Conservation (phyloP, 306 rosid genomes). For the Malus sieversii region DNA sequence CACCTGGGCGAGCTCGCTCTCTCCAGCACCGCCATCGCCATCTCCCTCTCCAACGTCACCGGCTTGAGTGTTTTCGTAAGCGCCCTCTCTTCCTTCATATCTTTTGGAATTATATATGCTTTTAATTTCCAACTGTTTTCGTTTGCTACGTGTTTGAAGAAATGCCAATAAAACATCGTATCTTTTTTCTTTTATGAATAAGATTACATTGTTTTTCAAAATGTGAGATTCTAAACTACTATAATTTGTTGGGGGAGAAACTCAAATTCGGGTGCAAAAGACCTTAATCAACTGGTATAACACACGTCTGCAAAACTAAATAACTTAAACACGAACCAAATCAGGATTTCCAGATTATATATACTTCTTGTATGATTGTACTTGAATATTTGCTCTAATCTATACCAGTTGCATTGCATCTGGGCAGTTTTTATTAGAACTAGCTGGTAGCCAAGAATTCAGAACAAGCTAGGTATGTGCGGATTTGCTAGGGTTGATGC, state of each 20-base stretch:
- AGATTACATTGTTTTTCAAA: background rate
- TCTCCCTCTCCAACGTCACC: conserved; percentile 38
- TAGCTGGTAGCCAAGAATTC: conserved; percentile 11
- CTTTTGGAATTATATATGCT: background rate
- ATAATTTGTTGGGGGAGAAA: background rate
- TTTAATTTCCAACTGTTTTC: background rate
- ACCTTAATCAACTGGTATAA: background rate
- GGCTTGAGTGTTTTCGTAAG: conserved; percentile 54
- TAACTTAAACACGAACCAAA: too few relatives aligned
- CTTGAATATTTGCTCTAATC: background rate
- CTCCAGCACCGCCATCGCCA: conserved; percentile 43
- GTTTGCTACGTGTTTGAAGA: background rate
- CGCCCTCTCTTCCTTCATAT: background rate
- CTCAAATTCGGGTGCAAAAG: background rate
- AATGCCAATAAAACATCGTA: background rate
- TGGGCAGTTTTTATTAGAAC: background rate
- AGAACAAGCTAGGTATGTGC: background rate
- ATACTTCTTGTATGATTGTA: background rate
- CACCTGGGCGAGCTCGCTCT: conserved; percentile 48
- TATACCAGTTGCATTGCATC: background rate
- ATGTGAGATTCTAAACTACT: background rate
- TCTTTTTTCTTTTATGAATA: background rate
- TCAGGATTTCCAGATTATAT: background rate
- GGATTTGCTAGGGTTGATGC: conserved; percentile 27
- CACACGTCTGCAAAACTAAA: too few relatives aligned